Evolutionary conservation across 176 grass and related monocot genomes (phyloP).

Genomic region (Calamus simplicifolius): DNA sequence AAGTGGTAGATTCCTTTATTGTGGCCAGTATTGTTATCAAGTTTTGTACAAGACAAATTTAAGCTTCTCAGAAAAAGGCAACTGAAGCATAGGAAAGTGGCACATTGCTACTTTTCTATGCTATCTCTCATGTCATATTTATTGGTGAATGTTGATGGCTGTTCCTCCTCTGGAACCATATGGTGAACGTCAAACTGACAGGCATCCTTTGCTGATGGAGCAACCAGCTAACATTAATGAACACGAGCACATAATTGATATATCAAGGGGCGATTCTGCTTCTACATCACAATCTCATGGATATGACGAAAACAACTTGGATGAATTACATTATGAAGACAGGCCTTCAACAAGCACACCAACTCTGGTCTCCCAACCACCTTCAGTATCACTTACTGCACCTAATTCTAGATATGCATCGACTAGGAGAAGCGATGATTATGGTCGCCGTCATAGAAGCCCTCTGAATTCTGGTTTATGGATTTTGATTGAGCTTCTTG

Average conservation of each 20-base stretch:
- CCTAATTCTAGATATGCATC: conserved; percentile 32
- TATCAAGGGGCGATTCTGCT: conserved; percentile 49
- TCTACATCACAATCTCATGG: conserved; percentile 37
- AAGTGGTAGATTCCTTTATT: not conserved
- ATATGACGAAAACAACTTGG: conserved; percentile 13
- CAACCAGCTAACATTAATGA: conserved; percentile 28
- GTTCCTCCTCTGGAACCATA: conserved; percentile 1
- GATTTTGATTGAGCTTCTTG: conserved; percentile 76
- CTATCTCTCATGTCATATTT: not conserved
- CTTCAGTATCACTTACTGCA: conserved; percentile 19
- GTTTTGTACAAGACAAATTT: not conserved
- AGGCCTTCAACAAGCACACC: conserved; percentile 20
- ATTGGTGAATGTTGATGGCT: conserved; percentile 13
- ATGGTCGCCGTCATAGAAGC: conserved; percentile 47
- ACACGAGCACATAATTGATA: conserved; percentile 60
- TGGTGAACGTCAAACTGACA: conserved; percentile 2
- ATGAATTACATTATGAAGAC: conserved; percentile 22
- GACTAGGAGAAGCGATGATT: conserved; percentile 46
- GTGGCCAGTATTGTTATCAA: not conserved
- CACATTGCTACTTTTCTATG: not conserved
- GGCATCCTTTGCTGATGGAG: conserved; percentile 42
- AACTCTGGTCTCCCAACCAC: conserved; percentile 20
- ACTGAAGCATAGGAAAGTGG: not conserved
- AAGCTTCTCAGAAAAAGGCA: not conserved
- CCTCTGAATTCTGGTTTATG: conserved; percentile 93